phyloP scores from a whole-genome alignment of 768 basidiomycete genomes.

The Lentinus tigrinus region DNA sequence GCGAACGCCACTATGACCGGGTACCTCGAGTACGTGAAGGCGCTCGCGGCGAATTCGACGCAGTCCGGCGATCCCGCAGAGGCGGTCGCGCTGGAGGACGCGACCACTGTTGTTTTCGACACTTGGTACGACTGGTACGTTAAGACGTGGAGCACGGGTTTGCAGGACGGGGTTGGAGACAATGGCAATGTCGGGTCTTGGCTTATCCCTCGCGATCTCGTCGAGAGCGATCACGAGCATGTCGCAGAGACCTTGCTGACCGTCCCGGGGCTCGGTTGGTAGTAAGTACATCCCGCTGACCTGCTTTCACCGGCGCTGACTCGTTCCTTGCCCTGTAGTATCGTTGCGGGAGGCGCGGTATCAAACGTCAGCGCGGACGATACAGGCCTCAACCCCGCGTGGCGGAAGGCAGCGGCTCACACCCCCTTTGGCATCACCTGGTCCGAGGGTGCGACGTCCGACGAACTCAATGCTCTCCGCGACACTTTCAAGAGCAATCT shows the following conservation, averaged over 20 bases:
- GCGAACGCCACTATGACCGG: slow-evolving; percentile 35
- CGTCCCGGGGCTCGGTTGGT: background rate
- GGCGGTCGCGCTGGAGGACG: slow-evolving; percentile 2
- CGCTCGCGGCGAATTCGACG: slow-evolving; percentile 17
- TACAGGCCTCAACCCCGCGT: slow-evolving; percentile 46
- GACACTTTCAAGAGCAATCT: slow-evolving; percentile 16
- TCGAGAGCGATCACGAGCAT: slow-evolving; percentile 11
- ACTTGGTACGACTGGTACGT: slow-evolving; percentile 15
- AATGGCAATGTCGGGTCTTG: slow-evolving; percentile 16
- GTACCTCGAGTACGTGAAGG: slow-evolving; percentile 31
- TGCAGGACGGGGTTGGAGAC: slow-evolving; percentile 7
- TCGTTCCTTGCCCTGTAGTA: slow-evolving; percentile 24
- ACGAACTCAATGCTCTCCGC: slow-evolving; percentile 15
- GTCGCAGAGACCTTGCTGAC: slow-evolving; percentile 7
- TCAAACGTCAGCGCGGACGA: slow-evolving; percentile 36
- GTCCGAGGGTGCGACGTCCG: slow-evolving; percentile 18
- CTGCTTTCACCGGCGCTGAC: too few relatives aligned
- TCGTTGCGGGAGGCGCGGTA: slow-evolving; percentile 45
- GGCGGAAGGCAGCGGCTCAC: slow-evolving; percentile 42
- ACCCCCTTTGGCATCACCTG: slow-evolving; percentile 19
- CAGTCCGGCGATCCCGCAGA: slow-evolving; percentile 20
- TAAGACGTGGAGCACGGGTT: background rate
- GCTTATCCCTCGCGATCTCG: slow-evolving; percentile 16
- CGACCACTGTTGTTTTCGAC: slow-evolving; percentile 9
- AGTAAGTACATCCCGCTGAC: slow-evolving; percentile 4